Percentiles rank a stretch among this genome's conserved stretches.
Evolutionary conservation across 352 stramenopile species (phyloP).

Genomic region (Phytophthora ramorum): DNA sequence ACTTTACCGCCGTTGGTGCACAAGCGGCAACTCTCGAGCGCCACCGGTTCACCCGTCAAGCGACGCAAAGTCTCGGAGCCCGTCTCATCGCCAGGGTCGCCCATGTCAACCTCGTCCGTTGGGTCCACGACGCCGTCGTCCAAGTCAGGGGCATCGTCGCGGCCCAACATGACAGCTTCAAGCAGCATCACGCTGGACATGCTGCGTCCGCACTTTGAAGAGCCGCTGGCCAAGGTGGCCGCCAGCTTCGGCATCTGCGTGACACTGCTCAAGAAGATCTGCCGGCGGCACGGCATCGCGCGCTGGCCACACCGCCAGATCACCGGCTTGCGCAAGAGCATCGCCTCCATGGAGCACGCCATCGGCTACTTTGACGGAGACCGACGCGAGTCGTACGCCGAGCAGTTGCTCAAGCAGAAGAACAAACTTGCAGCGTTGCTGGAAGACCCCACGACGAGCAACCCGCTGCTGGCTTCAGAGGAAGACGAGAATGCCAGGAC

Average conservation of each 20-base stretch:
- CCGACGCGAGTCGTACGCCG: conserved; percentile 72
- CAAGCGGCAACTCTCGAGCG: conserved; percentile 20
- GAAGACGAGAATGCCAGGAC: conserved; percentile 28
- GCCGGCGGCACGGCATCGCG: conserved; percentile 76
- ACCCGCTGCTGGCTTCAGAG: conserved; percentile 43
- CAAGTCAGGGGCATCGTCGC: conserved; percentile 30
- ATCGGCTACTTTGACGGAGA: conserved; percentile 79
- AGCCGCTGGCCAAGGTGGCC: conserved; percentile 80
- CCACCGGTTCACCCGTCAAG: conserved; percentile 24
- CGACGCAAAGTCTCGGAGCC: conserved; percentile 33
- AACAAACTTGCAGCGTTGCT: conserved; percentile 74
- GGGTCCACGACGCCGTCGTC: conserved; percentile 23
- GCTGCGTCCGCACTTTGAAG: conserved; percentile 85
- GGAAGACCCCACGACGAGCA: conserved; percentile 66
- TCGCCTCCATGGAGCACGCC: conserved; percentile 86
- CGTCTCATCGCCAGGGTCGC: conserved; percentile 23
- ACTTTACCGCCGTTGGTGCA: conserved; percentile 24
- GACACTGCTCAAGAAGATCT: conserved; percentile 90
- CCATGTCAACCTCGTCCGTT: conserved; percentile 17
- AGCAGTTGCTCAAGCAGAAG: conserved; percentile 79
- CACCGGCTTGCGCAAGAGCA: conserved; percentile 88
- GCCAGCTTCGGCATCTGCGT: conserved; percentile 84
- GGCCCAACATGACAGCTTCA: conserved; percentile 76
- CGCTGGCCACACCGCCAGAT: conserved; percentile 89
- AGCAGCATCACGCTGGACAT: conserved; percentile 85